A percentile compares a stretch with the other conserved stretches of the same genome.
Evolutionary conservation across 78 protist genomes (phyloP).

Genomic region (Dictyostelium firmibasis): DNA sequence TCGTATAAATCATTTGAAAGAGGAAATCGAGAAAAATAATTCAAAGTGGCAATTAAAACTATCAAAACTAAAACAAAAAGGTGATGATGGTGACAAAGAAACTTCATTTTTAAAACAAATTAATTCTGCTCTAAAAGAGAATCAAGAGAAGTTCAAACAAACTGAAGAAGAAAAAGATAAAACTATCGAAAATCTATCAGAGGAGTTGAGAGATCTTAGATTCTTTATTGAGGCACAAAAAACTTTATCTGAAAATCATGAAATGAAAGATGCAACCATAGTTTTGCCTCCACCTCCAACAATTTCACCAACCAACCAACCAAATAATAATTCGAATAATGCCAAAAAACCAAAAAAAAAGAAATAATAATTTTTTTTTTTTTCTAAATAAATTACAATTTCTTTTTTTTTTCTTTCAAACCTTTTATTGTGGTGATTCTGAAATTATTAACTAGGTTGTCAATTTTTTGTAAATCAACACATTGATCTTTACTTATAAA

Average conservation of each 20-base stretch:
- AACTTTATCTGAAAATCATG: conserved; percentile 40
- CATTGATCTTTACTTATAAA: no score
- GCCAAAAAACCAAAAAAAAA: background rate
- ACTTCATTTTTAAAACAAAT: conserved; percentile 41
- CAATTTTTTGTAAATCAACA: no score
- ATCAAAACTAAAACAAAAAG: conserved; percentile 32
- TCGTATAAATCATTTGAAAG: background rate
- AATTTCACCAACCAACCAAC: background rate
- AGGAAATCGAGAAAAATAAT: conserved; percentile 23
- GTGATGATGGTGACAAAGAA: conserved; percentile 49
- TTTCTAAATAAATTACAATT: background rate
- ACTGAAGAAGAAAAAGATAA: conserved; percentile 57
- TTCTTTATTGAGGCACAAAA: conserved; percentile 81
- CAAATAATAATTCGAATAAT: background rate
- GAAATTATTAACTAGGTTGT: no score
- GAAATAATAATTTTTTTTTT: background rate
- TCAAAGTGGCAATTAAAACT: conserved; percentile 13
- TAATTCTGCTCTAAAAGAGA: conserved; percentile 54
- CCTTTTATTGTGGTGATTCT: no score
- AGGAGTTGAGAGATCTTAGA: conserved; percentile 61
- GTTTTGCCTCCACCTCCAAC: background rate
- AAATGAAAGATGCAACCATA: conserved; percentile 61
- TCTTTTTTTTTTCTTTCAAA: no score
- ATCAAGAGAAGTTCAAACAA: conserved; percentile 62
- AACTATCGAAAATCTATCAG: conserved; percentile 11